Percentiles rank a stretch among this genome's conserved stretches.
Conservation (phyloP, 345 rosid genomes). For the Aurinia saxatilis region DNA sequence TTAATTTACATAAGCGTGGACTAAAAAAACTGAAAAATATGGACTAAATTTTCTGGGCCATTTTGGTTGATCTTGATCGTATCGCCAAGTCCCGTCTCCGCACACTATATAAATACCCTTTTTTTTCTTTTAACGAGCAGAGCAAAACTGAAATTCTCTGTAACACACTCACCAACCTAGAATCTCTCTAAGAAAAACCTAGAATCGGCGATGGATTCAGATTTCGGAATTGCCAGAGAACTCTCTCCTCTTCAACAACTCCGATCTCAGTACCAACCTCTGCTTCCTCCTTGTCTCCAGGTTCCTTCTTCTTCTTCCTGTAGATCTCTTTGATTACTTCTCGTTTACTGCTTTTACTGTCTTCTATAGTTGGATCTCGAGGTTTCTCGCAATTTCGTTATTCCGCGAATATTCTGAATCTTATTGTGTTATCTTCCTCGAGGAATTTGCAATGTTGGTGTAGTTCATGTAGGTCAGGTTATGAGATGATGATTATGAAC, state of each 20-base stretch:
- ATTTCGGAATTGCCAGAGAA: slow-evolving; percentile 84
- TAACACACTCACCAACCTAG: slow-evolving; percentile 19
- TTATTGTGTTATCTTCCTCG: neutral
- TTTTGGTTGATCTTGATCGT: slow-evolving; percentile 29
- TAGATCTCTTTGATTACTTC: neutral
- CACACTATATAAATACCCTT: slow-evolving; percentile 26
- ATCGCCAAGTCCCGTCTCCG: slow-evolving; percentile 30
- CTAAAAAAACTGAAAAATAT: neutral
- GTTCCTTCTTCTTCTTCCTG: slow-evolving; percentile 20
- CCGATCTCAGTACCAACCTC: slow-evolving; percentile 80
- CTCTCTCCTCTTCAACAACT: slow-evolving; percentile 78
- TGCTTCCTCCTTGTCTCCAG: slow-evolving; percentile 93
- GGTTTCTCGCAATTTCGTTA: neutral
- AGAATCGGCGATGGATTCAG: slow-evolving; percentile 66
- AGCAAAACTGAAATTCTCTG: neutral
- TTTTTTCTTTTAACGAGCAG: neutral
- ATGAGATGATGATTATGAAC: neutral
- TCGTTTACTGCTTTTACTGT: neutral
- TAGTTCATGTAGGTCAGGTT: slow-evolving; percentile 13
- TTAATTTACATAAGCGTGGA: neutral
- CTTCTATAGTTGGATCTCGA: slow-evolving; percentile 5
- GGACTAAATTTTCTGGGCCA: slow-evolving; percentile 13
- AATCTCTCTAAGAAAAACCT: too few relatives aligned
- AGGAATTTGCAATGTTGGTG: neutral
- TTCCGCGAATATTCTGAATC: neutral